Base-by-base conservation (phyloP, 768 basidiomycete genomes). In the Lactifluus pinguis region DNA sequence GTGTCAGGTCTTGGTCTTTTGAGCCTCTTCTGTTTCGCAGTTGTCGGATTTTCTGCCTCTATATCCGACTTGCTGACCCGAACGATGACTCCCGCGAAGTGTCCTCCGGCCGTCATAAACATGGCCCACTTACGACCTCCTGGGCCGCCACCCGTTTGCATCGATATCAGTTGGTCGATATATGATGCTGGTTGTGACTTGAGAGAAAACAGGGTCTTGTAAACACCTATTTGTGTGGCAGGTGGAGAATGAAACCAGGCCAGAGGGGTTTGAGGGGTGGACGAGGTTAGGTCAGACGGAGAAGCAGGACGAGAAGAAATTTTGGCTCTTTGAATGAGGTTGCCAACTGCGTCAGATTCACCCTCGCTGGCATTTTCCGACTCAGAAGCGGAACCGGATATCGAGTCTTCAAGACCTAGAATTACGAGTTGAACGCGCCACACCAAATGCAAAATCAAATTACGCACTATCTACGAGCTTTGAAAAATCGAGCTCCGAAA, bases 51-150 rank as follows among this genome's bases (percentile, higher is more conserved):
- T 4, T 83, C 81, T 6, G 78, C 77, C 17, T 69, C 69, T 2
- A 60, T 66, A 15, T 75, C 75, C 59, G 79, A 62, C 61, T 76
- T 73, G 72, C 85, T 82, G 30, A 92, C 88, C 38, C 85, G 78
- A 13, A 86, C 85, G 38, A 99, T 78, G 58, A 93, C 87, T 29
- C 95, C 97, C 14, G 97, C 97, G 74, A 99, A 98, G 72, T 99
- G 97, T 11, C 97, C 97, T 21, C 97, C 95, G 0, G 97, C 97
- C 44, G 88, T 84, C 93, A 98, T 97, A 68, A 99, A 89, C 80
- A 98, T 73, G 0, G 93, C 91, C 89, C 95, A 95, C 61, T 82
- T 87, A 42, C 93, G 77, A 15, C 85, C 90, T 17, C 77, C 74
- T 14, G 75, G 72, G 3, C 72, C 69, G 13, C 74, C 71, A 8